Evolutionary conservation across 495 filamentous ascomycete genomes (phyloP).

Genomic region (Trichoderma reesei): DNA sequence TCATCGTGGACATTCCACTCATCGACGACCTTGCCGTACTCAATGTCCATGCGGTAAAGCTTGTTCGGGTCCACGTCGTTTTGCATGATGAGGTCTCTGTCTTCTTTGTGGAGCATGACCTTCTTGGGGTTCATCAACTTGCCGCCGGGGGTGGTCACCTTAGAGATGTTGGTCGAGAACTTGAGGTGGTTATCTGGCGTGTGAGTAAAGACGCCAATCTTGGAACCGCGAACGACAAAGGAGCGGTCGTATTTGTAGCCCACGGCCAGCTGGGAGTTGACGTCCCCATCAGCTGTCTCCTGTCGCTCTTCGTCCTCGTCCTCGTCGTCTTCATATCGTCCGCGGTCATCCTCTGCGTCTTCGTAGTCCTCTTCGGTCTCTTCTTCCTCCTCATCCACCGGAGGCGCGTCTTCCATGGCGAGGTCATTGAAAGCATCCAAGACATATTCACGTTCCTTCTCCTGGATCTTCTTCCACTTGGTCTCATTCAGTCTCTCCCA

Average conservation of each 20-base stretch:
- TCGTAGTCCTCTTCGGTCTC: conserved; percentile 52
- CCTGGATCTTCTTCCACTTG: conserved; percentile 89
- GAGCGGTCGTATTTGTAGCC: conserved; percentile 96
- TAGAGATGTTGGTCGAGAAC: conserved; percentile 96
- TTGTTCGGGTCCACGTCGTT: conserved; percentile 76
- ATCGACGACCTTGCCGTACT: conserved; percentile 97
- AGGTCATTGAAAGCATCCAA: conserved; percentile 93
- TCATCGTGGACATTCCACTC: conserved; percentile 99
- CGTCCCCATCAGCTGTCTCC: conserved; percentile 55
- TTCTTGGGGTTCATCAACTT: conserved; percentile 89
- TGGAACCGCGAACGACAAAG: conserved; percentile 91
- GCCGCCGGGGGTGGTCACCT: conserved; percentile 77
- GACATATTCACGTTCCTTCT: conserved; percentile 87
- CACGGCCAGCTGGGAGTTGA: conserved; percentile 94
- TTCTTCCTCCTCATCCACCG: conserved; percentile 52
- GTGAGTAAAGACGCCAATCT: conserved; percentile 98
- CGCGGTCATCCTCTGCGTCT: conserved; percentile 50
- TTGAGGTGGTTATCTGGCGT: conserved; percentile 85
- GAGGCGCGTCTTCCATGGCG: conserved; percentile 69
- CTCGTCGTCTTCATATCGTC: conserved; percentile 83
- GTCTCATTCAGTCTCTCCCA: conserved; percentile 95
- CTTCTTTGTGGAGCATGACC: conserved; percentile 94
- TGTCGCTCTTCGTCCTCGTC: conserved; percentile 67
- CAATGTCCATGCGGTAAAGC: conserved; percentile 95
- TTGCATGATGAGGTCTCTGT: conserved; percentile 87